Conservation (phyloP, 2,329 filamentous ascomycete species). For the Metarhizium robertsii region DNA sequence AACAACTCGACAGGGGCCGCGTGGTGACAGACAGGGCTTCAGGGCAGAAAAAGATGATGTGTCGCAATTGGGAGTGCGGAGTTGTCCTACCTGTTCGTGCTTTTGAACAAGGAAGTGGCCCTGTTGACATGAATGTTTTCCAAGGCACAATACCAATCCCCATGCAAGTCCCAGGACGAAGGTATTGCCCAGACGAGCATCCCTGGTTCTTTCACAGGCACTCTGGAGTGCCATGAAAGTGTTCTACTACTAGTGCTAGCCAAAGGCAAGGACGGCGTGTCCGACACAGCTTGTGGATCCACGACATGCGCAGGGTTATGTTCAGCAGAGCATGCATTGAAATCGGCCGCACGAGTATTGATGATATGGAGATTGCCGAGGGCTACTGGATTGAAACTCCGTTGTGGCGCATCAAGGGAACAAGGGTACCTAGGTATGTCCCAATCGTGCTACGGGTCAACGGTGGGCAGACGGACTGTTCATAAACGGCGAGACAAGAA, state of each 20-base stretch:
- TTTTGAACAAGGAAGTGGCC: conserved; percentile 8
- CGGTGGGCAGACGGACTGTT: neutral
- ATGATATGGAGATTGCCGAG: conserved; percentile 1
- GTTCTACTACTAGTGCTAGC: neutral
- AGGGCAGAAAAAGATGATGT: conserved; percentile 65
- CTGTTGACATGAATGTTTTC: conserved; percentile 33
- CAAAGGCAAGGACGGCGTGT: neutral
- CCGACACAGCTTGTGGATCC: conserved; percentile 2
- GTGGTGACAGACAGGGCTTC: conserved; percentile 60
- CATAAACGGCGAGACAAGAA: neutral
- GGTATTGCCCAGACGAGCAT: conserved; percentile 31
- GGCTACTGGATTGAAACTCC: neutral
- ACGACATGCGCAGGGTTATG: neutral
- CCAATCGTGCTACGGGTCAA: neutral
- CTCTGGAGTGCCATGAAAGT: conserved; percentile 10
- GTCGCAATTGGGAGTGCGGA: conserved; percentile 93
- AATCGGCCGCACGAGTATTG: neutral
- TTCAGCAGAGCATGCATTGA: conserved; percentile 8
- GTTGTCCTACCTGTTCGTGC: conserved; percentile 58
- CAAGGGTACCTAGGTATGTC: neutral
- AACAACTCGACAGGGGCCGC: conserved; percentile 52
- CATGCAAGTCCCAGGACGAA: conserved; percentile 48
- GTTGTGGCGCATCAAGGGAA: neutral
- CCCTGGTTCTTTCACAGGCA: conserved; percentile 33
- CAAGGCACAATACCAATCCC: conserved; percentile 49